Conservation (phyloP, 345 rosid genomes). For the Raphanus raphanistrum region DNA sequence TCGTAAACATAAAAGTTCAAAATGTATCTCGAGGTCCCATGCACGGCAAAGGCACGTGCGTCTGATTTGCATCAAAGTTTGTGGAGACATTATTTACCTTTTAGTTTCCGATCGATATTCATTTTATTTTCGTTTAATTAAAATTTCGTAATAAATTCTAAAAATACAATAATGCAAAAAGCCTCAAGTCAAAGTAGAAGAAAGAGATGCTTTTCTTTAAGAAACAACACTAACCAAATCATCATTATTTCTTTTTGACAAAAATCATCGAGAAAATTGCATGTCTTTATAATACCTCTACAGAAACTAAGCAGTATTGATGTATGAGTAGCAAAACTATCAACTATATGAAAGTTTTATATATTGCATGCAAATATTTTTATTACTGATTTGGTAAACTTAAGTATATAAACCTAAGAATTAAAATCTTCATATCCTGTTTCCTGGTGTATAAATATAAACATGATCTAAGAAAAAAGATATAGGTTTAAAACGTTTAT, state of each 20-base stretch:
- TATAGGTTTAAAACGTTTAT: neutral
- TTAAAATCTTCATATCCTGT: neutral
- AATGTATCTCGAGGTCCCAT: slow-evolving; percentile 31
- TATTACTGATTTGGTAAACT: neutral
- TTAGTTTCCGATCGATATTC: neutral
- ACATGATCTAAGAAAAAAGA: neutral
- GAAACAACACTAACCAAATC: neutral
- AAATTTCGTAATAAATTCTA: neutral
- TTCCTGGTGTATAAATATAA: neutral
- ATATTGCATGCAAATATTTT: neutral
- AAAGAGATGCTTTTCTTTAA: neutral
- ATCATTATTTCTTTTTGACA: neutral
- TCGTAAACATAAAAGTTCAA: slow-evolving; percentile 8
- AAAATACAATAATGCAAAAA: slow-evolving; percentile 14
- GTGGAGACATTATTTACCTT: slow-evolving; percentile 38
- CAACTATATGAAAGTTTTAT: neutral
- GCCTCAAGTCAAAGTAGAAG: slow-evolving; percentile 5
- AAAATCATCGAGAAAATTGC: neutral
- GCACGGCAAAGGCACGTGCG: slow-evolving; percentile 61
- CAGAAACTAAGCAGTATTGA: neutral
- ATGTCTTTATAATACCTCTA: neutral
- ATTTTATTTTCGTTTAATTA: neutral
- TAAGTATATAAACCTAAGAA: neutral
- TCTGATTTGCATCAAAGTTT: slow-evolving; percentile 51
- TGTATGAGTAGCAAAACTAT: neutral